phyloP scores from a whole-genome alignment of 2,329 filamentous ascomycete genomes.

The Penicillium sp. region DNA sequence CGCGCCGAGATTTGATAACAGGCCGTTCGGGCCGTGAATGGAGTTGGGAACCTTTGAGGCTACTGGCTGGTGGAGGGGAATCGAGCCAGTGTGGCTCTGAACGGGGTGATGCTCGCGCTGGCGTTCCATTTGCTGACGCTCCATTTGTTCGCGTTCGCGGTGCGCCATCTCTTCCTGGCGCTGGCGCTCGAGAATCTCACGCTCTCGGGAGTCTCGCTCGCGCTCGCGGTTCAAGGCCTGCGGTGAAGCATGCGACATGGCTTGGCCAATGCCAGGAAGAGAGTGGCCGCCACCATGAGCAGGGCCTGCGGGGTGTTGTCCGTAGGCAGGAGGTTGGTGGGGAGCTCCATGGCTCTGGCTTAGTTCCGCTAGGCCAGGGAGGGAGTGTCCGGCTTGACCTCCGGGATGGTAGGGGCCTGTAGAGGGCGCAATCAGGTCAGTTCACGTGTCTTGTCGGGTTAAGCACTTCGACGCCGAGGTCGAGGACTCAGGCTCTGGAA shows the following conservation, averaged over 20 bases:
- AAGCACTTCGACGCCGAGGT: no score
- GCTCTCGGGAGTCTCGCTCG: slow-evolving; percentile 57
- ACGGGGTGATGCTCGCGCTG: slow-evolving; percentile 67
- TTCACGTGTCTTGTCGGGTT: neutral
- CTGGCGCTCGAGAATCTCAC: slow-evolving; percentile 53
- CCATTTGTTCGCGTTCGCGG: slow-evolving; percentile 56
- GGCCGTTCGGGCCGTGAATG: slow-evolving; percentile 88
- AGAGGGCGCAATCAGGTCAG: slow-evolving; percentile 22
- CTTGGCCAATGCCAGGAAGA: slow-evolving; percentile 45
- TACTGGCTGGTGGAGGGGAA: slow-evolving; percentile 92
- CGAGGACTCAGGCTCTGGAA: neutral
- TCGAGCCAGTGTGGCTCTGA: slow-evolving; percentile 83
- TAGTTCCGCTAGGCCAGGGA: slow-evolving; percentile 50
- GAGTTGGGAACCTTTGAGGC: slow-evolving; percentile 77
- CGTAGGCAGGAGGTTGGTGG: slow-evolving; percentile 46
- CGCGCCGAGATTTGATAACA: slow-evolving; percentile 73
- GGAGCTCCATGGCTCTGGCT: slow-evolving; percentile 47
- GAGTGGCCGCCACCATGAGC: slow-evolving; percentile 42
- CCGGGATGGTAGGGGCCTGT: slow-evolving; percentile 45
- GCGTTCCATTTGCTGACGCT: slow-evolving; percentile 59
- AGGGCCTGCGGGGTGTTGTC: slow-evolving; percentile 42
- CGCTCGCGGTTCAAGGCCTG: slow-evolving; percentile 47
- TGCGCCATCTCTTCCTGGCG: slow-evolving; percentile 60
- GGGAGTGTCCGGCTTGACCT: slow-evolving; percentile 47
- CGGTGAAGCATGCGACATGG: slow-evolving; percentile 47